Evolutionary conservation across 805 yeast species (phyloP).

Genomic region (Wickerhamiella siamensis): DNA sequence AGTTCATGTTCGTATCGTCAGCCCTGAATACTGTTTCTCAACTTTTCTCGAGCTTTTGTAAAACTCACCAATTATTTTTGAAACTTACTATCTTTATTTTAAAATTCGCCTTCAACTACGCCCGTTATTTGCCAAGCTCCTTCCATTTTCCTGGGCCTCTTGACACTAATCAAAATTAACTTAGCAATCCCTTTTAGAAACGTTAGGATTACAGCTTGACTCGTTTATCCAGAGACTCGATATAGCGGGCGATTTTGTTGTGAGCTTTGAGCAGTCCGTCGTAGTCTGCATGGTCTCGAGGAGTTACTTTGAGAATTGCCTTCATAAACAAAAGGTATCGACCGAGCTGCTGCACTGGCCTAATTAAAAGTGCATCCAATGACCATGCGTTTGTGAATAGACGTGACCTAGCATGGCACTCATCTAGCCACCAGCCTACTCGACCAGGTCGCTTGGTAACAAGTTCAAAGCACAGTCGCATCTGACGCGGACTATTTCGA

Average conservation of each 20-base stretch:
- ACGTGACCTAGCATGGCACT: constrained; percentile 20
- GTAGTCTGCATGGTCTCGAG: constrained; percentile 35
- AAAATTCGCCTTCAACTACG: too few species aligned
- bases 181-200: too few species aligned
- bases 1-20: too few species aligned
- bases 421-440: constrained; percentile 23
- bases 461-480: constrained; percentile 12
- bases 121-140: too few species aligned
- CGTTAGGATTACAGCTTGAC: too few species aligned
- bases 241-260: constrained; percentile 9
- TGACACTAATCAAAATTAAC: too few species aligned
- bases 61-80: too few species aligned
- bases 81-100: too few species aligned
- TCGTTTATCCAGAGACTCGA: constrained; percentile 14
- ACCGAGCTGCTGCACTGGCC: constrained; percentile 33
- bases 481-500: constrained; percentile 20
- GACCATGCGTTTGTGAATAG: constrained; percentile 28
- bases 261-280: constrained; percentile 18
- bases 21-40: too few species aligned
- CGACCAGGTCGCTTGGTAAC: background rate
- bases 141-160: too few species aligned
- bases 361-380: constrained; percentile 28
- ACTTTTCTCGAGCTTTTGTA: too few species aligned
- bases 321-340: constrained; percentile 29
- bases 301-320: constrained; percentile 22